Evolutionary conservation across 2,329 filamentous ascomycete species (phyloP), one percentile per base, ranked within the genome.

Genomic region (Bipolaris bicolor): DNA sequence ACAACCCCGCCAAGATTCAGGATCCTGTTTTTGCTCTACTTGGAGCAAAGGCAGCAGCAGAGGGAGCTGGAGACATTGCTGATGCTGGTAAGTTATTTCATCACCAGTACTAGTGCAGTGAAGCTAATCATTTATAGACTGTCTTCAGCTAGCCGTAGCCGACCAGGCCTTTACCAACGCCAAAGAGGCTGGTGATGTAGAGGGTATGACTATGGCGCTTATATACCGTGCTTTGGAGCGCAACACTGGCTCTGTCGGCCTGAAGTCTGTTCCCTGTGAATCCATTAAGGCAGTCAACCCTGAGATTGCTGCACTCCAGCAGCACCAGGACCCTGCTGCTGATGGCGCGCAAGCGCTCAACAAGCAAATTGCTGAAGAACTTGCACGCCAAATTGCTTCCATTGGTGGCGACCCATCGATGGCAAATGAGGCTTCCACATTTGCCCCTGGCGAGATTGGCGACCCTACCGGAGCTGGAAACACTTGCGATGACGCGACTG

Each of bases 251-350:
- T 65, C 69, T 10, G 85, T 88, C 58, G 86, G 86, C 48, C 74
- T 80, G 43, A 81, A 80, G n/a, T 86, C 83, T 45, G 83, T 81
- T 31, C 74, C 82, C 47, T 90, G 87, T 78, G 81, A 75, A 39
- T 77, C 75, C 71, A 85, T 82, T 63, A 44, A 75, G 39, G 84
- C 87, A 15, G 79, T 80, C 56, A 90, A 90, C 76, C 82, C 87
- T 2, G 87, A 90, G 77, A 88, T 90, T 66, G 83, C 81, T 26
- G 85, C 85, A 41, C 72, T 90, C 57, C 76, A 80, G 52, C 86
- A 88, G 75, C 87, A 90, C 75, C 87, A 90, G 61, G 88, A 90
- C 71, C 86, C 88, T 26, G 88, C 87, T 18, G 84, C 84, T 0
- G 69, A 80, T 3, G 82, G 81, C 40, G 84, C 86, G 11, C 80